Conservation (phyloP, 345 rosid genomes). For the Ceriops zippeliana region DNA sequence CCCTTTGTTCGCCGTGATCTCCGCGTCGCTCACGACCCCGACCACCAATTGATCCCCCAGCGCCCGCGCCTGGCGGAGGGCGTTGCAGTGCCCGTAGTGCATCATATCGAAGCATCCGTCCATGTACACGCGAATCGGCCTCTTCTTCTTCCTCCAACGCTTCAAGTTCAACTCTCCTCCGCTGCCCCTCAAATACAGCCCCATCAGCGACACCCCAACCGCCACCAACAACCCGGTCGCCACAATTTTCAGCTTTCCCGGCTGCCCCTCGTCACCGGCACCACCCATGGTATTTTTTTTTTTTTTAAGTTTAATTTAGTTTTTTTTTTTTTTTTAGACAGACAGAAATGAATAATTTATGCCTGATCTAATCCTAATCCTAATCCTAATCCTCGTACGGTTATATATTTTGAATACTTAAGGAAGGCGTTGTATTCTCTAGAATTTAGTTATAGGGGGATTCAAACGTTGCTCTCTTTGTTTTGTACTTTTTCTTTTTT, state of each 20-base stretch:
- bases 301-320: no score
- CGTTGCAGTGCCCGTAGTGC: slow-evolving; percentile 87
- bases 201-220: slow-evolving; percentile 15
- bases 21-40: slow-evolving; percentile 71
- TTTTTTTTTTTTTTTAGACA: no score
- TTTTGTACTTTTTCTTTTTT: no score
- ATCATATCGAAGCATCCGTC: slow-evolving; percentile 84
- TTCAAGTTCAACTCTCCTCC: not conserved
- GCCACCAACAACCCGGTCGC: slow-evolving; percentile 17
- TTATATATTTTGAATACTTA: no score
- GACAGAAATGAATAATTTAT: no score
- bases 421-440: no score
- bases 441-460: no score
- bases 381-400: no score
- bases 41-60: slow-evolving; percentile 69
- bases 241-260: slow-evolving; percentile 7
- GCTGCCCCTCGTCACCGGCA: not conserved
- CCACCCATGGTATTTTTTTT: no score
- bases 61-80: slow-evolving; percentile 71
- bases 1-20: slow-evolving; percentile 66
- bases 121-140: slow-evolving; percentile 64
- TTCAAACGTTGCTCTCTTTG: no score
- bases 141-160: slow-evolving; percentile 33
- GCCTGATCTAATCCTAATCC: no score
- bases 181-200: slow-evolving; percentile 11